Evolutionary conservation across 2,329 filamentous ascomycete genomes (phyloP).

Genomic region (Phaeoacremonium minimum): DNA sequence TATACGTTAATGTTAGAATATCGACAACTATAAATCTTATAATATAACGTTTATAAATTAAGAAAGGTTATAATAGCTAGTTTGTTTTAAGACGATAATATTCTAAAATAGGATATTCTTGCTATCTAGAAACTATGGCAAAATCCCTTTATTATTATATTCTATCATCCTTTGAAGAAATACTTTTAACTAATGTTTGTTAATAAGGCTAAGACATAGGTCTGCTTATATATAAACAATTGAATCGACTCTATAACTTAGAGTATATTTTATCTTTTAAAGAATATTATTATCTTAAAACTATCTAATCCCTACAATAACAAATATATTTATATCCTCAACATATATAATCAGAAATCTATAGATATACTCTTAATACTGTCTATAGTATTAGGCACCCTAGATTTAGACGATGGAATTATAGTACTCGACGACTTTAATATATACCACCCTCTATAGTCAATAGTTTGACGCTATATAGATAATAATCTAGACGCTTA

Average conservation of each 20-base stretch:
- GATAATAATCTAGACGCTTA: conserved; percentile 6
- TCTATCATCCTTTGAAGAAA: conserved; percentile 14
- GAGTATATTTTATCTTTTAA: conserved; percentile 8
- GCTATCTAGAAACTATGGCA: conserved; percentile 18
- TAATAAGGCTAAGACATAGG: conserved; percentile 7
- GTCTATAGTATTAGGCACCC: conserved; percentile 4
- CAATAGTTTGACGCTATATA: conserved; percentile 4
- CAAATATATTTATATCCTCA: conserved; percentile 8
- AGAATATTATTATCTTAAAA: conserved; percentile 11
- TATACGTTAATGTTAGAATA: conserved; percentile 7
- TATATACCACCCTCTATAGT: conserved; percentile 14
- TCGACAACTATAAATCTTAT: conserved; percentile 14
- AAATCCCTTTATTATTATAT: conserved; percentile 14
- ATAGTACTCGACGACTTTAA: conserved; percentile 14
- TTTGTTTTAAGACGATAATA: conserved; percentile 10
- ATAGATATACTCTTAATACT: conserved; percentile 6
- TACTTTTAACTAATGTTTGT: conserved; percentile 15
- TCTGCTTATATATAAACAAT: conserved; percentile 9
- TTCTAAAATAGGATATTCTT: conserved; percentile 15
- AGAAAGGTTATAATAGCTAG: conserved; percentile 15
- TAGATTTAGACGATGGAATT: conserved; percentile 9
- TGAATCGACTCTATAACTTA: conserved; percentile 12
- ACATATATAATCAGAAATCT: conserved; percentile 11
- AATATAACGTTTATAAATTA: conserved; percentile 17
- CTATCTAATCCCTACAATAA: conserved; percentile 2